Conservation (phyloP, 148 eudicot species). For the Mesembryanthemum crystallinum region DNA sequence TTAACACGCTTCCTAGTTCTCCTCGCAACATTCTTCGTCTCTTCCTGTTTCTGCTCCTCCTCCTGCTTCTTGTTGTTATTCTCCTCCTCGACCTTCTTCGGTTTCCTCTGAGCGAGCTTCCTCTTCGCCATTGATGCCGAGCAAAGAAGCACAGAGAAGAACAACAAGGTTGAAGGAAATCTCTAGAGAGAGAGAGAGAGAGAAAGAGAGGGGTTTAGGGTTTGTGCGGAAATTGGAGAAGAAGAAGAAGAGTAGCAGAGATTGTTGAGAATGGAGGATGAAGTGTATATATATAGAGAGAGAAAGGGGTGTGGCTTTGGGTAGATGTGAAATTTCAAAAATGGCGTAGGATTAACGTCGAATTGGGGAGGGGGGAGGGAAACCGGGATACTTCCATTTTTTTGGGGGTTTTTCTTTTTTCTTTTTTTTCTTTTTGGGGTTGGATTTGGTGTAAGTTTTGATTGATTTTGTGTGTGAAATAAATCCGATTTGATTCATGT, state of each 20-base stretch:
- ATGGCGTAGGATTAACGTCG: background rate
- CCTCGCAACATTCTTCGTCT: constrained; percentile 17
- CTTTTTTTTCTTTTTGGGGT: too few relatives aligned
- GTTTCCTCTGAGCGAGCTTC: constrained; percentile 31
- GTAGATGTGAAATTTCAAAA: background rate
- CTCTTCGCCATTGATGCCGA: constrained; percentile 30
- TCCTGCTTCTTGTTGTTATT: background rate
- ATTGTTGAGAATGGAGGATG: background rate
- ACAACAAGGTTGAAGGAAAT: too few relatives aligned
- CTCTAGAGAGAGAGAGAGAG: background rate
- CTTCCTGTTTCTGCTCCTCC: constrained; percentile 9
- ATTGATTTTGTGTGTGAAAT: too few relatives aligned
- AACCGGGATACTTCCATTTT: background rate
- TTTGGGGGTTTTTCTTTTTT: background rate
- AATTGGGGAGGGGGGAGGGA: background rate
- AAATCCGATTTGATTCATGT: too few relatives aligned
- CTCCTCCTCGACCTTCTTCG: constrained; percentile 8
- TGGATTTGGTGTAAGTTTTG: too few relatives aligned
- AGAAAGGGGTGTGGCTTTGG: background rate
- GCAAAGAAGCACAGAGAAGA: background rate
- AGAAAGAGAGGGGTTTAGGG: constrained; percentile 16
- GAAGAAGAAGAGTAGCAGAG: background rate
- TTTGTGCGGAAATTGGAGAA: background rate
- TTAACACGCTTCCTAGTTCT: constrained; percentile 38
- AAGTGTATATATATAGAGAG: background rate